Conservation (phyloP, 495 filamentous ascomycete species). For the Pseudevernia furfuracea region DNA sequence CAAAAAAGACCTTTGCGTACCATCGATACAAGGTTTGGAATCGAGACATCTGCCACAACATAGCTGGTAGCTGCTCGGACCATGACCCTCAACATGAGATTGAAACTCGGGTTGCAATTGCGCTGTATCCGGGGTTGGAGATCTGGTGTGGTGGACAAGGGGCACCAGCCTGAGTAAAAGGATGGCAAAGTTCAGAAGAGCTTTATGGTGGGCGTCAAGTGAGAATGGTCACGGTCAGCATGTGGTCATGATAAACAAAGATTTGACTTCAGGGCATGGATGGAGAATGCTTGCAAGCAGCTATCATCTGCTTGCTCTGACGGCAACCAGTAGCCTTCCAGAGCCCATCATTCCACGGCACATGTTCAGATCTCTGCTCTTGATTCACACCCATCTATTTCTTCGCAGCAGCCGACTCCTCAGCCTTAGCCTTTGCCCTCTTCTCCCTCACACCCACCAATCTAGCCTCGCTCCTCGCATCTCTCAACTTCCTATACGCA, state of each 20-base stretch:
- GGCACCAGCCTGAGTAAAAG: neutral
- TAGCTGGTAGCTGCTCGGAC: neutral
- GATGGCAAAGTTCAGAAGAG: neutral
- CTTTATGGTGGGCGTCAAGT: neutral
- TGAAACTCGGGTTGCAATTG: neutral
- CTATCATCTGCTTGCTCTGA: neutral
- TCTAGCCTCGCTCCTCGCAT: slow-evolving; percentile 77
- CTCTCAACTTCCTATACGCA: slow-evolving; percentile 78
- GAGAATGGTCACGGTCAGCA: neutral
- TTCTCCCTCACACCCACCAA: slow-evolving; percentile 80
- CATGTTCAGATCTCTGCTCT: neutral
- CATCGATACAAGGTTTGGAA: no score
- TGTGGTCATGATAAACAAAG: no score
- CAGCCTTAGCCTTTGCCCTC: slow-evolving; percentile 85
- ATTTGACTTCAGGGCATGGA: neutral
- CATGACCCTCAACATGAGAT: neutral
- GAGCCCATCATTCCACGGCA: neutral
- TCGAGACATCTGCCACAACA: neutral
- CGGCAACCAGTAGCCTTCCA: neutral
- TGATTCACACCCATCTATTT: slow-evolving; percentile 52
- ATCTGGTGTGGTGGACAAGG: neutral
- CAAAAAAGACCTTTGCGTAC: no score
- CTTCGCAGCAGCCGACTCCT: slow-evolving; percentile 79
- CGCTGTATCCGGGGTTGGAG: neutral
- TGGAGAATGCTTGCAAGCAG: neutral